Evolutionary conservation across 306 rosid species (phyloP).

Genomic region (Notholithocarpus densiflorus): DNA sequence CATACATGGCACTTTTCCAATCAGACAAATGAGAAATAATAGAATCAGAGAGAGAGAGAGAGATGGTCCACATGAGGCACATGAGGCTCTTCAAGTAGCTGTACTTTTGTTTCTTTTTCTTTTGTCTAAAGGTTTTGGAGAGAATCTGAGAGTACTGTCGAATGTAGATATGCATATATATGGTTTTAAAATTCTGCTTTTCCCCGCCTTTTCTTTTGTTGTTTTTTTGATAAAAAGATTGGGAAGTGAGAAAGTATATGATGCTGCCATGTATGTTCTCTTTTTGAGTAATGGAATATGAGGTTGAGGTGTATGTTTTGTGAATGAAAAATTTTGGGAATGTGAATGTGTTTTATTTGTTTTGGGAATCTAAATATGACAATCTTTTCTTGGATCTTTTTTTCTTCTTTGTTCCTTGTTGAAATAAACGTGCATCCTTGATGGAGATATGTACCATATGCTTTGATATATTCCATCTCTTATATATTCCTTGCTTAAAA

Average conservation of each 20-base stretch:
- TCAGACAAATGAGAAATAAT: background rate
- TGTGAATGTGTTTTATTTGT: background rate
- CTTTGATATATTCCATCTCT: slow-evolving; percentile 19
- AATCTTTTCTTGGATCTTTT: background rate
- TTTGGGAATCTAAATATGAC: background rate
- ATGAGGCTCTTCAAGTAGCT: slow-evolving; percentile 8
- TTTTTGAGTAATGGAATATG: slow-evolving; percentile 1
- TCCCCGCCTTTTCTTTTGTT: slow-evolving; percentile 13
- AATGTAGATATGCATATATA: slow-evolving; percentile 20
- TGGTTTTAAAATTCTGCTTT: slow-evolving; percentile 26
- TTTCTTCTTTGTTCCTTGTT: background rate
- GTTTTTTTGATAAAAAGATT: background rate
- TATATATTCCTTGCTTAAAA: background rate
- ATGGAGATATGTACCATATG: slow-evolving; percentile 8
- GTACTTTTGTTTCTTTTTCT: background rate
- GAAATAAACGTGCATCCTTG: background rate
- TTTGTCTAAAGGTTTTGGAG: background rate
- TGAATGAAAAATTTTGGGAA: background rate
- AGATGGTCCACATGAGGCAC: background rate
- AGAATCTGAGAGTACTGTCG: slow-evolving; percentile 10
- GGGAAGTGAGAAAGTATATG: slow-evolving; percentile 39
- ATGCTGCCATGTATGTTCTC: background rate
- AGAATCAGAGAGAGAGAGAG: background rate
- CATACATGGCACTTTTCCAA: slow-evolving; percentile 6
- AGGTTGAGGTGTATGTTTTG: slow-evolving; percentile 7